phyloP scores from a whole-genome alignment of 345 rosid species.

The Pseudoturritis turrita region DNA sequence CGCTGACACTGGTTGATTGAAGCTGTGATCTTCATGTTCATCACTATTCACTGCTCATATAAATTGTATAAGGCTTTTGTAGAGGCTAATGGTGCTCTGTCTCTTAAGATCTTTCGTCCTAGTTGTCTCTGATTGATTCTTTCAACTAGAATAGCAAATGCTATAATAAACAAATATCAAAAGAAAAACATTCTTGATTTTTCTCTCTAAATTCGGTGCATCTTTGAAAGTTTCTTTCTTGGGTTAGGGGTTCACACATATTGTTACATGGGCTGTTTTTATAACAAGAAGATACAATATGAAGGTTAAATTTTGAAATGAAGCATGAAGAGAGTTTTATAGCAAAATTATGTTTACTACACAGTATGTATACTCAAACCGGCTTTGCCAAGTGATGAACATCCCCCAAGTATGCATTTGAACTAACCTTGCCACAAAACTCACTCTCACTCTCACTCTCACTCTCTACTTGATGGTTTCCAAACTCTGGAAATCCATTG shows the following conservation, averaged over 20 bases:
- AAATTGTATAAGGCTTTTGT: too few species aligned
- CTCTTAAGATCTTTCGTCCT: too few species aligned
- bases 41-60: too few species aligned
- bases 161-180: too few species aligned
- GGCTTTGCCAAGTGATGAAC: neutral
- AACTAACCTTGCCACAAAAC: neutral
- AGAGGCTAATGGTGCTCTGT: too few species aligned
- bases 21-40: too few species aligned
- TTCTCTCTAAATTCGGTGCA: neutral
- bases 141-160: neutral
- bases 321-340: neutral
- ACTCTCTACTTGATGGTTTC: neutral
- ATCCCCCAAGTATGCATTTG: neutral
- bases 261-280: neutral
- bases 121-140: neutral
- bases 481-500: neutral
- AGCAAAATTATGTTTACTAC: slow-evolving; percentile 8
- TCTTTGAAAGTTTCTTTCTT: neutral
- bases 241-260: neutral
- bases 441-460: neutral
- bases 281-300: neutral
- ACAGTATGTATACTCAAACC: neutral
- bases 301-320: neutral
- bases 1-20: too few species aligned
- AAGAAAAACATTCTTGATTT: too few species aligned